phyloP scores from a whole-genome alignment of 1,139 yeast genomes.

The Kodamaea derodonti region DNA sequence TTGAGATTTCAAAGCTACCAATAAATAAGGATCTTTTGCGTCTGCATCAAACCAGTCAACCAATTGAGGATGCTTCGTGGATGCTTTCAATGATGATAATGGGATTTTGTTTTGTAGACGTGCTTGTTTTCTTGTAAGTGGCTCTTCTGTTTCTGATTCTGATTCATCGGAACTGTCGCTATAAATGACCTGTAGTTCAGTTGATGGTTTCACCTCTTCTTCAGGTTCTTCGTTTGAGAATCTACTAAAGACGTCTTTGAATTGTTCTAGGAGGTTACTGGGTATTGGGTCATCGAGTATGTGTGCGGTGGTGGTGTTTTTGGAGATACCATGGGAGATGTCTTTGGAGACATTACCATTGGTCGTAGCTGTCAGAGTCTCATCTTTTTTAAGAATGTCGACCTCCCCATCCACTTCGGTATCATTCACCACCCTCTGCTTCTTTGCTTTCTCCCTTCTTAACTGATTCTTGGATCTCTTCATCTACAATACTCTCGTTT shows the following conservation, averaged over 20 bases:
- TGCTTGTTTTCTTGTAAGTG: conserved; percentile 9
- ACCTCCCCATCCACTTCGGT: neutral
- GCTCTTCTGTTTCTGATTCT: conserved; percentile 1
- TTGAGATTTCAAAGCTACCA: conserved; percentile 60
- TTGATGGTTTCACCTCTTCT: conserved; percentile 11
- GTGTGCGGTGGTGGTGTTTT: neutral
- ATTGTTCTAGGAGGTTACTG: conserved; percentile 29
- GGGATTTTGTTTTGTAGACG: conserved; percentile 52
- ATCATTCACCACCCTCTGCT: conserved; percentile 28
- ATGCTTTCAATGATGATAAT: conserved; percentile 63
- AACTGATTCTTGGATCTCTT: conserved; percentile 57
- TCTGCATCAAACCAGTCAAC: conserved; percentile 89
- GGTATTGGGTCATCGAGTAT: neutral
- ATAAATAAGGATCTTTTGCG: conserved; percentile 71
- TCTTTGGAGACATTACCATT: too few species aligned
- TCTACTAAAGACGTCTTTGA: conserved; percentile 37
- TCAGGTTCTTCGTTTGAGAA: conserved; percentile 32
- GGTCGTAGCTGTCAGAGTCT: too few species aligned
- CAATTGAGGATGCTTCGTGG: conserved; percentile 59
- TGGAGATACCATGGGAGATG: too few species aligned
- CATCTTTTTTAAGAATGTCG: neutral
- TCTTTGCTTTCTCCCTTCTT: conserved; percentile 58
- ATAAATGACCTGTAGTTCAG: neutral
- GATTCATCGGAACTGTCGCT: conserved; percentile 5
- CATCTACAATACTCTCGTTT: too few species aligned